phyloP scores from a whole-genome alignment of 2,329 filamentous ascomycete species.

The Fusarium mangiferae region DNA sequence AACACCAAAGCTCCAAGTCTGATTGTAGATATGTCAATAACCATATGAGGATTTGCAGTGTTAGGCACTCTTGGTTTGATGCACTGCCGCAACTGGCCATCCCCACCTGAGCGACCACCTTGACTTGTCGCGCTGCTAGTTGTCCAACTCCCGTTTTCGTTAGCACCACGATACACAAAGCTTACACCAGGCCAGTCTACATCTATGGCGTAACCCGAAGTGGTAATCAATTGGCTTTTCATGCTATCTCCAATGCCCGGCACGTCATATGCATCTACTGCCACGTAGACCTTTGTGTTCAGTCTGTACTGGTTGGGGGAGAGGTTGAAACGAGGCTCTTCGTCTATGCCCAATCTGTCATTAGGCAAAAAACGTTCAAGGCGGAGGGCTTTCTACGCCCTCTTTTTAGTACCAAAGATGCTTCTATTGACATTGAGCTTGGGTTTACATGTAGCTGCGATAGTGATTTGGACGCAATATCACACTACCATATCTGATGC shows the following conservation, averaged over 20 bases:
- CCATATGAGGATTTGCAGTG: rapidly evolving
- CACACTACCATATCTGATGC: rapidly evolving
- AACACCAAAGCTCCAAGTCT: rapidly evolving
- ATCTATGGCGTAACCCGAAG: rapidly evolving
- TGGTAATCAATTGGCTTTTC: neutral
- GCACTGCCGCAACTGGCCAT: neutral
- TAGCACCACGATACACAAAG: neutral
- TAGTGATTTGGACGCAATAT: neutral
- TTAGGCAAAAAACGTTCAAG: neutral
- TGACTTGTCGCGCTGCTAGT: rapidly evolving
- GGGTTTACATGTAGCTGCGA: neutral
- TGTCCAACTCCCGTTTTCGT: too few species aligned
- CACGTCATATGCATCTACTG: neutral
- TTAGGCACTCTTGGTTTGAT: rapidly evolving
- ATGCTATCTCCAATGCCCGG: rapidly evolving
- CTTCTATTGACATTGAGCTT: too few species aligned
- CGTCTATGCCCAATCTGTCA: neutral
- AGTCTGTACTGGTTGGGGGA: neutral
- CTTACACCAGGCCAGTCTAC: too few species aligned
- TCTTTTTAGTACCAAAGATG: rapidly evolving
- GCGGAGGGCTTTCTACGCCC: rapidly evolving
- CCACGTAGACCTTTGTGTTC: neutral
- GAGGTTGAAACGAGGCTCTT: neutral
- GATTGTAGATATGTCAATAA: too few species aligned
- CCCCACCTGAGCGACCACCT: neutral